Evolutionary conservation across 805 yeast genomes (phyloP).

Genomic region (Lipomyces lipofer): DNA sequence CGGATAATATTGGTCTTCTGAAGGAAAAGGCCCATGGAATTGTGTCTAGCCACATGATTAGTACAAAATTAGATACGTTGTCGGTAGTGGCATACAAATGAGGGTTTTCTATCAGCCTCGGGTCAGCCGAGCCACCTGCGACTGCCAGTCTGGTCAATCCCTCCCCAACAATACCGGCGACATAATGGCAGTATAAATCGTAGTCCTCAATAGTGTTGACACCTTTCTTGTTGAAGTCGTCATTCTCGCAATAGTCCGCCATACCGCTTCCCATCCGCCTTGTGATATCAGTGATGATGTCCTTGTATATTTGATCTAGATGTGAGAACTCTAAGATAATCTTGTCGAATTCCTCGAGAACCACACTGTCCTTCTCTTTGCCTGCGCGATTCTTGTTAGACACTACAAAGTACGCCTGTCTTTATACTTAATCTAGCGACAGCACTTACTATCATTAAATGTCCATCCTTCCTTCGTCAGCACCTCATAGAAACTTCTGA

Average conservation of each 20-base stretch:
- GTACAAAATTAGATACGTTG: not conserved
- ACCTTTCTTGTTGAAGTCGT: conserved; percentile 75
- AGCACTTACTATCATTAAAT: conserved; percentile 56
- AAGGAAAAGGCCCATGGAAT: conserved; percentile 91
- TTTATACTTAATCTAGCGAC: not conserved
- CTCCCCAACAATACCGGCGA: conserved; percentile 97
- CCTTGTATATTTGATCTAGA: conserved; percentile 74
- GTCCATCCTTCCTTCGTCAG: conserved; percentile 74
- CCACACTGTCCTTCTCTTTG: conserved; percentile 77
- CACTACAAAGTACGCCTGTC: not conserved
- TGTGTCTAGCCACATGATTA: too few species aligned
- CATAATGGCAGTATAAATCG: conserved; percentile 91
- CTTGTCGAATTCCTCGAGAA: conserved; percentile 73
- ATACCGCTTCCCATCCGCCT: conserved; percentile 93
- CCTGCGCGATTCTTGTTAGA: conserved; percentile 45
- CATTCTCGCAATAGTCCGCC: conserved; percentile 83
- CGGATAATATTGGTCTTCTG: conserved; percentile 96
- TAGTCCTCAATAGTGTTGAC: conserved; percentile 76
- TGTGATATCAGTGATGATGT: conserved; percentile 74
- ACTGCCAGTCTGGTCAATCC: conserved; percentile 85
- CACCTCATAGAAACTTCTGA: conserved; percentile 66
- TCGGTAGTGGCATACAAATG: conserved; percentile 40
- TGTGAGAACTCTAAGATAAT: conserved; percentile 70
- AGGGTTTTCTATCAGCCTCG: conserved; percentile 53
- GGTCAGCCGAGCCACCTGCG: conserved; percentile 68